A percentile compares a stretch with the other conserved stretches of the same genome.
These are phyloP conservation scores for Pestalotiopsis sp. DNA, from an alignment of 2,329 filamentous ascomycete genomes.

Conservation along the genomic window DNA sequence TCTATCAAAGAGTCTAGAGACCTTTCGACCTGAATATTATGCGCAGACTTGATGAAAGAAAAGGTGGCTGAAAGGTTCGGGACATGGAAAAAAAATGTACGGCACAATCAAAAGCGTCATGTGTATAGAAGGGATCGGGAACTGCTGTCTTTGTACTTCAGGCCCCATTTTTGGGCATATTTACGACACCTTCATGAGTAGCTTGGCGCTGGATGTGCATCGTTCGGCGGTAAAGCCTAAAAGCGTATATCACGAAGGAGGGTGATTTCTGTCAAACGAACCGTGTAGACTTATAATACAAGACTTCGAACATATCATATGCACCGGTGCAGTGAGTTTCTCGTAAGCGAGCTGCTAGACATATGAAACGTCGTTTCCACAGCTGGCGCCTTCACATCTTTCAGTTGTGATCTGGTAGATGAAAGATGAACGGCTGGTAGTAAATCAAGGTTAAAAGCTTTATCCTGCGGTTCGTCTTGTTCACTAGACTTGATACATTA, in stretches of 20 bases:
- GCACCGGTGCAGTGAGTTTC: background rate
- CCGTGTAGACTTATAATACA: conserved; percentile 11
- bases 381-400: background rate
- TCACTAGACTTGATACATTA: background rate
- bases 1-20: conserved; percentile 77
- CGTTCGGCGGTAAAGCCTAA: conserved; percentile 2
- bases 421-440: too few relatives aligned
- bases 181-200: conserved; percentile 10
- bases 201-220: conserved; percentile 7
- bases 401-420: background rate
- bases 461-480: background rate
- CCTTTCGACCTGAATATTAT: background rate
- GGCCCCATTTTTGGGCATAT: background rate
- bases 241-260: conserved; percentile 10
- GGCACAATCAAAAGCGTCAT: conserved; percentile 4
- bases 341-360: too few relatives aligned
- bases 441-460: too few relatives aligned
- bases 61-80: background rate
- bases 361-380: background rate
- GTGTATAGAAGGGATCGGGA: background rate
- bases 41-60: background rate
- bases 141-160: background rate
- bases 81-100: background rate
- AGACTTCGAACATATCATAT: conserved; percentile 7
- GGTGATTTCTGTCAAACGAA: conserved; percentile 3